Conservation (phyloP, 768 basidiomycete genomes). For the Psilocybe azurescens region DNA sequence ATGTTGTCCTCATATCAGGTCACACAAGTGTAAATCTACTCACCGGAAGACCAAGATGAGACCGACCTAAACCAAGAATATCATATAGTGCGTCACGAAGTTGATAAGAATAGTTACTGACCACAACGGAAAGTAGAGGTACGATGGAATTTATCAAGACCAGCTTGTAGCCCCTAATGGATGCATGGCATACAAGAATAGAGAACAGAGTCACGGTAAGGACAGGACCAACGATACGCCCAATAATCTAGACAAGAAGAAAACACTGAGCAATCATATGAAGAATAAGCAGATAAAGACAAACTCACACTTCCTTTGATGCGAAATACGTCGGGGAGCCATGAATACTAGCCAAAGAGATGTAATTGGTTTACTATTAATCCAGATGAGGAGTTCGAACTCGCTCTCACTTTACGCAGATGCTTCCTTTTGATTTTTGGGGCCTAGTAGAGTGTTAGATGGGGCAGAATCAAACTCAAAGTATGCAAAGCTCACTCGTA, state of each 20-base stretch:
- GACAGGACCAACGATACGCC: constrained; percentile 79
- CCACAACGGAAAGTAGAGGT: constrained; percentile 89
- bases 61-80: constrained; percentile 64
- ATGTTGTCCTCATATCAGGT: background rate
- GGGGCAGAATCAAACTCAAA: too few relatives aligned
- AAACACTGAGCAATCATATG: constrained; percentile 6
- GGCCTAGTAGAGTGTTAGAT: constrained; percentile 6
- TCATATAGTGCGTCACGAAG: background rate
- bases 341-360: constrained; percentile 19
- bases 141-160: constrained; percentile 83
- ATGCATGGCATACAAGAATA: constrained; percentile 60
- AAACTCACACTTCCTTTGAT: constrained; percentile 78
- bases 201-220: constrained; percentile 84
- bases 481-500: constrained; percentile 9
- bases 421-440: constrained; percentile 19
- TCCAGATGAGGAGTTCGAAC: background rate
- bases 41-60: constrained; percentile 88
- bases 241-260: constrained; percentile 58
- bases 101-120: constrained; percentile 41
- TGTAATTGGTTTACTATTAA: background rate
- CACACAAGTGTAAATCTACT: constrained; percentile 22
- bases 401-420: constrained; percentile 16
- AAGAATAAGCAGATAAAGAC: background rate
- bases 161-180: constrained; percentile 60
- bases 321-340: constrained; percentile 36